These are phyloP conservation scores for Rubia balearica DNA, from an alignment of 305 asterid species.

Conservation along the genomic window DNA sequence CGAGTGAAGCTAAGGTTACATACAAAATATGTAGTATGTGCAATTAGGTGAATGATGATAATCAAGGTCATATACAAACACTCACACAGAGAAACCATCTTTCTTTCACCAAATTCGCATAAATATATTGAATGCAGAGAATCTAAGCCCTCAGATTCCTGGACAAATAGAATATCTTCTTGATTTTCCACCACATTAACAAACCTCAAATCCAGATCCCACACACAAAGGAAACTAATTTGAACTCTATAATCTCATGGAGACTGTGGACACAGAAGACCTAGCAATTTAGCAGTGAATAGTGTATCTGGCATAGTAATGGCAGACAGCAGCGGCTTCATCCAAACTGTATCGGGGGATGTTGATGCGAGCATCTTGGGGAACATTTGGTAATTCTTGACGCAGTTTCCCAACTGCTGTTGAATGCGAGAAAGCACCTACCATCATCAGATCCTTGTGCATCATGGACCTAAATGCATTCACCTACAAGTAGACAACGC, in stretches of 20 bases:
- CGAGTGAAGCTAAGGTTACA: slow-evolving; percentile 8
- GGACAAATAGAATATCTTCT: neutral
- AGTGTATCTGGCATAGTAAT: slow-evolving; percentile 83
- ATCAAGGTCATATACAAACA: neutral
- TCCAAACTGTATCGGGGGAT: slow-evolving; percentile 78
- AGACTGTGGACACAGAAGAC: neutral
- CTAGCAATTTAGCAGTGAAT: slow-evolving; percentile 19
- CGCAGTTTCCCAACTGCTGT: slow-evolving; percentile 95
- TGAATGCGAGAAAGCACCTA: slow-evolving; percentile 92
- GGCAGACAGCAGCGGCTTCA: slow-evolving; percentile 83
- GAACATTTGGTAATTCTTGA: slow-evolving; percentile 83
- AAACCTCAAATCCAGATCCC: neutral
- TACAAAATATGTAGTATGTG: neutral
- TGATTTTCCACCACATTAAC: neutral
- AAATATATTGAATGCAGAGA: neutral
- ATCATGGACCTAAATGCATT: slow-evolving; percentile 89
- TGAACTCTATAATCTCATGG: neutral
- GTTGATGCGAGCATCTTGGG: slow-evolving; percentile 53
- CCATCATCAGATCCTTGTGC: slow-evolving; percentile 77
- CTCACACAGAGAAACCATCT: neutral
- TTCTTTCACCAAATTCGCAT: neutral
- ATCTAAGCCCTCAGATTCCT: neutral
- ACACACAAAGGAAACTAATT: slow-evolving; percentile 3
- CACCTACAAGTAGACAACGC: slow-evolving; percentile 43
- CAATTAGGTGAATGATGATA: neutral